These are phyloP conservation scores for Ascochyta lentis DNA, from an alignment of 2,329 filamentous ascomycete genomes.

Conservation along the genomic window DNA sequence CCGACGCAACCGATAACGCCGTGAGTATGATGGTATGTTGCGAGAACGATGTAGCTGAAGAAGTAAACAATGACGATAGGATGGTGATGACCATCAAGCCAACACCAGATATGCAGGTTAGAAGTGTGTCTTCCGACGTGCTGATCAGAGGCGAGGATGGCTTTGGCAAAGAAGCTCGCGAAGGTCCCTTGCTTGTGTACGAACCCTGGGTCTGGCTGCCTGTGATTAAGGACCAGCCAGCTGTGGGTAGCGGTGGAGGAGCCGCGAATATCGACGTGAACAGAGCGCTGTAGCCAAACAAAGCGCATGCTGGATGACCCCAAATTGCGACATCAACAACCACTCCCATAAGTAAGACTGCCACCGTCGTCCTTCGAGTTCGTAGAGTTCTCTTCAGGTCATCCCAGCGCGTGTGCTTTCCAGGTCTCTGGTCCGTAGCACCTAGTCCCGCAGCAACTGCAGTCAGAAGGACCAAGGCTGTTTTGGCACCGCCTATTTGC, in stretches of 20 bases:
- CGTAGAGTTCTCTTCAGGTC: slow-evolving; percentile 43
- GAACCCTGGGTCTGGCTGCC: slow-evolving; percentile 28
- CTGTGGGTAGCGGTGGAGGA: slow-evolving; percentile 56
- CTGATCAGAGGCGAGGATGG: slow-evolving; percentile 46
- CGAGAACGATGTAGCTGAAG: slow-evolving; percentile 42
- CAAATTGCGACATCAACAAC: slow-evolving; percentile 43
- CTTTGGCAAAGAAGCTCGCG: slow-evolving; percentile 41
- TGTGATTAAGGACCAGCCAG: slow-evolving; percentile 42
- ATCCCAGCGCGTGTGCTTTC: slow-evolving; percentile 42
- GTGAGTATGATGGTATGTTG: slow-evolving; percentile 48
- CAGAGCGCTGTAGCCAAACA: slow-evolving; percentile 58
- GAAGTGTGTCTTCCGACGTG: slow-evolving; percentile 49
- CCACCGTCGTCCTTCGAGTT: slow-evolving; percentile 47
- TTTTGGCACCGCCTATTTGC: slow-evolving; percentile 61
- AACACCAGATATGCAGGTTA: slow-evolving; percentile 53
- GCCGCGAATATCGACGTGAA: slow-evolving; percentile 54
- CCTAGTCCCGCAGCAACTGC: slow-evolving; percentile 56
- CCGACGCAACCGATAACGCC: slow-evolving; percentile 51
- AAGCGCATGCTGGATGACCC: slow-evolving; percentile 29
- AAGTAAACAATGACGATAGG: slow-evolving; percentile 42
- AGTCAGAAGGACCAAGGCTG: slow-evolving; percentile 59
- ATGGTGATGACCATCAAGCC: slow-evolving; percentile 48
- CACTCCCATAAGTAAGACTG: slow-evolving; percentile 43
- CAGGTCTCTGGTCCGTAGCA: slow-evolving; percentile 38
- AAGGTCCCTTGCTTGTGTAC: slow-evolving; percentile 28